Base-by-base conservation (phyloP, 345 rosid genomes). In the Diplotaxis tenuifolia region DNA sequence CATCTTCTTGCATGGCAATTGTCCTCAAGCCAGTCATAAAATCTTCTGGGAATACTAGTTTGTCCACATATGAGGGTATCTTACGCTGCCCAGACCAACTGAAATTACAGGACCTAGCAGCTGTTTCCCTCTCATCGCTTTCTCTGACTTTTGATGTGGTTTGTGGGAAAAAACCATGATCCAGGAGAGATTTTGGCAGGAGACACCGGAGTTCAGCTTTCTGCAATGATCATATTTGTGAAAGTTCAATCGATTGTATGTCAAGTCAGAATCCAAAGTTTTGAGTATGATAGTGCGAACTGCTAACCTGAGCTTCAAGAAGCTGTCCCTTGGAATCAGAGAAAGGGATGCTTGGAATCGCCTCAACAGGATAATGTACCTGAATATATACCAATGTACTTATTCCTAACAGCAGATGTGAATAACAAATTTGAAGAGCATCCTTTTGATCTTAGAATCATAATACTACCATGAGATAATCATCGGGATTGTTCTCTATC, bases 61-160 rank as follows among this genome's bases (percentile, higher is more conserved):
- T 87, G 76, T 83, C 79, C 73, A 73, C n/a, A 66, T 93, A 93
- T 6, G 91, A 82, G 50, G 98, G 97, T 5, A 22, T 83, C 78
- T 57, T 83, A 59, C 98, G 97, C 73, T 85, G 83, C 73, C 98
- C 98, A 75, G 96, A 87, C 96, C 98, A 93, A 83, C 97, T 93
- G 75, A 84, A 89, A 82, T 80, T 84, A 80, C 77, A 77, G 70
- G 70, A 65, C 54, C 34, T 38, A 20, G 68, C 82, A 20, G 68
- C 81, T 29, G 20, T 74, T 58, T 70, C 79, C 23, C 15, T 6
- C 60, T 76, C 64, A 27, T 34, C 62, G 40, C 34, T 78, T 64
- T 64, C 71, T 80, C 82, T 77, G 59, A 38, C 63, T 14, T 75
- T 82, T 50, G 89, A 62, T 72, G 79, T 45, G 67, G 23, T 69